These are phyloP conservation scores for Ustilago tritici DNA, from an alignment of 1,284 basidiomycete genomes.

Conservation along the genomic window DNA sequence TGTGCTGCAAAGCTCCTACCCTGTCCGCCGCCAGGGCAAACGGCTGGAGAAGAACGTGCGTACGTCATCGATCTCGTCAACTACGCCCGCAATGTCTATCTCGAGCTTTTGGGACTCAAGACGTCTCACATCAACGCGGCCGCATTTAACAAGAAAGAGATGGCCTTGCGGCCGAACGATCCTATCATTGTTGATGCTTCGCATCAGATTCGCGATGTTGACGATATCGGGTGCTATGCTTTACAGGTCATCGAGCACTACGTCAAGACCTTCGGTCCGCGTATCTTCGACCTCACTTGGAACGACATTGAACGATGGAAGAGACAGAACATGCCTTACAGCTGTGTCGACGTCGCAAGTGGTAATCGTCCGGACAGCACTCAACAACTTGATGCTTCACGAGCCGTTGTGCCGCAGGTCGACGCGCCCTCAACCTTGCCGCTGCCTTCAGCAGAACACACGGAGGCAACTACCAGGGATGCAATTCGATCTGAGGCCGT, in stretches of 20 bases:
- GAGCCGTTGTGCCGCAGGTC: neutral
- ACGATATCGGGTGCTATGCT: conserved; percentile 7
- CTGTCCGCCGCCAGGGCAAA: too few relatives aligned
- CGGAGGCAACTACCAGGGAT: neutral
- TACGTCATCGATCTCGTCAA: conserved; percentile 1
- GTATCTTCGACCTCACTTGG: conserved; percentile 9
- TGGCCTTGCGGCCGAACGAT: neutral
- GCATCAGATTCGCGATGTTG: conserved; percentile 1
- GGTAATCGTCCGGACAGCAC: neutral
- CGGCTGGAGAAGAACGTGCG: too few relatives aligned
- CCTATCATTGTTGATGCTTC: neutral
- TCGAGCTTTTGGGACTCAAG: conserved; percentile 1
- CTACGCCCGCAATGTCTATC: neutral
- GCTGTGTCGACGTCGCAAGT: neutral
- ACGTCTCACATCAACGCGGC: neutral
- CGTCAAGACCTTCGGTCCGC: conserved; percentile 6
- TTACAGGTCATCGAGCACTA: neutral
- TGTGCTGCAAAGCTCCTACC: neutral
- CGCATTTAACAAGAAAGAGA: conserved; percentile 5
- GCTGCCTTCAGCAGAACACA: neutral
- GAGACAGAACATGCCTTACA: neutral
- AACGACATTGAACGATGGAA: conserved; percentile 15
- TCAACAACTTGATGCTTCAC: neutral
- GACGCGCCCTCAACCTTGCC: neutral
- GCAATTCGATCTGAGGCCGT: neutral